These are phyloP conservation scores for Pyrenopolyporus hunteri DNA, from an alignment of 495 filamentous ascomycete species.

Conservation along the genomic window DNA sequence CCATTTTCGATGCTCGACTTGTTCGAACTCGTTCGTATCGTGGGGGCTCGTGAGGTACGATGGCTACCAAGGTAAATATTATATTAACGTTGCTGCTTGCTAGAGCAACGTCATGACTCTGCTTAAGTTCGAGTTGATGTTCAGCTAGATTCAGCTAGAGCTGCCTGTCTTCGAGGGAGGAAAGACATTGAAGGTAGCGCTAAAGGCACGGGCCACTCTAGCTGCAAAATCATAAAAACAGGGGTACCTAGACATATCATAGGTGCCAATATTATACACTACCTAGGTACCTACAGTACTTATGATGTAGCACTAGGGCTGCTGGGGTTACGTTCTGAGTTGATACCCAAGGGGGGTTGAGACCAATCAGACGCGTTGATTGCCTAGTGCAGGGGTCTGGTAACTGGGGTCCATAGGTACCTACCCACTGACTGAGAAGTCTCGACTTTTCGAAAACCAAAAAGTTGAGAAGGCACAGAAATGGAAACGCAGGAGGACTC, in stretches of 20 bases:
- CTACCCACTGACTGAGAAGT: slow-evolving; percentile 8
- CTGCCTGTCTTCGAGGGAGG: no score
- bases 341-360: neutral
- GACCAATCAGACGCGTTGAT: slow-evolving; percentile 14
- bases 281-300: no score
- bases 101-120: slow-evolving; percentile 30
- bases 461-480: slow-evolving; percentile 27
- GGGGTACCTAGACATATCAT: no score
- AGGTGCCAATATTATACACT: no score
- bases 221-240: neutral
- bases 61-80: neutral
- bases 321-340: neutral
- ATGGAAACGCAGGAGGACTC: no score
- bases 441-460: slow-evolving; percentile 6
- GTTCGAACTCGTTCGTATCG: neutral
- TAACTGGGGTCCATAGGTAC: no score
- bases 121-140: neutral
- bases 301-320: neutral
- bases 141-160: neutral
- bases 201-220: slow-evolving; percentile 17
- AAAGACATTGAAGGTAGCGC: no score
- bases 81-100: slow-evolving; percentile 1
- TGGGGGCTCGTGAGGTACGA: neutral
- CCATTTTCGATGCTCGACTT: slow-evolving; percentile 51
- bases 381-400: neutral